Percentiles rank a stretch among this genome's conserved stretches.
phyloP scores from a whole-genome alignment of 164 flowering plant species.

The Umbilicus rupestris region DNA sequence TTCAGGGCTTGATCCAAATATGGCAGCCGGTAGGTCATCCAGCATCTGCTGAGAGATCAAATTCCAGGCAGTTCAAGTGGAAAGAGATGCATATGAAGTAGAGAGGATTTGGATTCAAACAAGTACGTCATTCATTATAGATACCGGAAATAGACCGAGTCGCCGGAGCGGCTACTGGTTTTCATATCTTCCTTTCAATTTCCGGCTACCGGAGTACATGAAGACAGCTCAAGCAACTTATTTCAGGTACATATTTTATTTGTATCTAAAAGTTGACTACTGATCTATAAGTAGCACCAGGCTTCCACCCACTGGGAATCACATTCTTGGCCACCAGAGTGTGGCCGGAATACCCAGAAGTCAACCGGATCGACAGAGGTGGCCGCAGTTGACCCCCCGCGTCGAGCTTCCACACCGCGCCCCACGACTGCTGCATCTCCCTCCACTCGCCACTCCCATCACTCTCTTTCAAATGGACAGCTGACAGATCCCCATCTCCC shows the following conservation, averaged over 20 bases:
- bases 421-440: conserved; percentile 56
- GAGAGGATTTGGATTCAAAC: no score
- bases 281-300: conserved; percentile 51
- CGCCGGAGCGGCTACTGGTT: background rate
- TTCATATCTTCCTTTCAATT: background rate
- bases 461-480: conserved; percentile 28
- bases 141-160: background rate
- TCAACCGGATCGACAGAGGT: conserved; percentile 44
- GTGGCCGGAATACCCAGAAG: conserved; percentile 23
- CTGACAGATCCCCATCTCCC: conserved; percentile 47
- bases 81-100: no score
- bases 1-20: no score
- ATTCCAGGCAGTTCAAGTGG: no score
- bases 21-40: no score
- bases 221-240: background rate
- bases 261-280: conserved; percentile 32
- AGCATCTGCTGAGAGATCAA: no score
- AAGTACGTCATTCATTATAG: no score
- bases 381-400: conserved; percentile 23
- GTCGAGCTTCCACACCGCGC: conserved; percentile 55
- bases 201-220: background rate
- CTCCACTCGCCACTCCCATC: conserved; percentile 21
- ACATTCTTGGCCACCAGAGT: conserved; percentile 42
- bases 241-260: background rate
- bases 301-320: conserved; percentile 53